Evolutionary conservation across 108 stramenopile species (phyloP).

Genomic region (Mediolabrus comicus): DNA sequence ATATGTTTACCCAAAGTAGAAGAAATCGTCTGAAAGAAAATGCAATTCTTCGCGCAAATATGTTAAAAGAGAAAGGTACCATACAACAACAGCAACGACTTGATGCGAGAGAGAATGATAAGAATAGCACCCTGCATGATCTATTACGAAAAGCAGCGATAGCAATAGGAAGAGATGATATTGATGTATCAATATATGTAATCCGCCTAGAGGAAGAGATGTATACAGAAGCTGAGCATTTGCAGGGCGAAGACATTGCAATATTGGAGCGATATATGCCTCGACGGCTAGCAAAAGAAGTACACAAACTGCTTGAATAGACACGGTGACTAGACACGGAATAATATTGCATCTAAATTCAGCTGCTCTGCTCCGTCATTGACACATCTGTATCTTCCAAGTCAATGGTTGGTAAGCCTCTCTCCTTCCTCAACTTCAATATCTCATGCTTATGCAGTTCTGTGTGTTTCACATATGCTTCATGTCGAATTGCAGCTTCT

Average conservation of each 20-base stretch:
- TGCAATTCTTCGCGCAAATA: not conserved
- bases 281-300: not conserved
- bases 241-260: not conserved
- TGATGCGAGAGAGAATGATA: not conserved
- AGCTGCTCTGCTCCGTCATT: not conserved
- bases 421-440: constrained; percentile 40
- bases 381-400: constrained; percentile 17
- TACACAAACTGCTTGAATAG: no score
- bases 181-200: not conserved
- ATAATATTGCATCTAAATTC: no score
- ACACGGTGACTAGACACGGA: no score
- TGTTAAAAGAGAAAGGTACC: not conserved
- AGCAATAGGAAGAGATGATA: not conserved
- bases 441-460: constrained; percentile 55
- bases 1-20: not conserved
- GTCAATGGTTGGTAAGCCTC: constrained; percentile 51
- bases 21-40: not conserved
- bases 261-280: not conserved
- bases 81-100: not conserved
- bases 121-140: not conserved
- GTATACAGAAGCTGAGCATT: not conserved
- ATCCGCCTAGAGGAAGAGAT: not conserved
- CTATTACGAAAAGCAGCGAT: not conserved
- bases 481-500: constrained; percentile 52
- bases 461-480: constrained; percentile 52